phyloP scores from a whole-genome alignment of 768 basidiomycete species.

The Omphalotus guepiniiformis region DNA sequence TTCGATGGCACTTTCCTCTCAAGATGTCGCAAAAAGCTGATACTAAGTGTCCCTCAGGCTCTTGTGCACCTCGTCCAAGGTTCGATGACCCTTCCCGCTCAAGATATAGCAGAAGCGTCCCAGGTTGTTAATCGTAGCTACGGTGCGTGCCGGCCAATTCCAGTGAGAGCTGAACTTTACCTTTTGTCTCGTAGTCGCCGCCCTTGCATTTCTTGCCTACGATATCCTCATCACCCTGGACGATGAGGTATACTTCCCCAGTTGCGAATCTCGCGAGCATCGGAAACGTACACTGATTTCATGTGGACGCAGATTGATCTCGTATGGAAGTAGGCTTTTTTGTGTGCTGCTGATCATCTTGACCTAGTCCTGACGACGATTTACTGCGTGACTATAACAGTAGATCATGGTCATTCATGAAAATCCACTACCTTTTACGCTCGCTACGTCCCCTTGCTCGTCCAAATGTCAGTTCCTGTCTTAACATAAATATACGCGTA shows the following conservation, averaged over 20 bases:
- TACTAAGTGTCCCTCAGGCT: too few species aligned
- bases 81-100: constrained; percentile 2
- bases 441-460: constrained; percentile 1
- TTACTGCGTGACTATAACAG: not conserved
- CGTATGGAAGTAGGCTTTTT: not conserved
- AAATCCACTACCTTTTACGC: constrained; percentile 1
- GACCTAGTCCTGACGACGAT: too few species aligned
- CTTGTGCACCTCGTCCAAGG: too few species aligned
- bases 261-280: too few species aligned
- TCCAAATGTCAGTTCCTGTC: constrained; percentile 3
- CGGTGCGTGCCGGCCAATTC: not conserved
- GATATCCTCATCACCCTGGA: not conserved
- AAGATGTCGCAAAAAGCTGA: too few species aligned
- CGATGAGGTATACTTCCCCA: not conserved
- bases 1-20: too few species aligned
- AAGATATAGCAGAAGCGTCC: not conserved
- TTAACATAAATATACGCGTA: not conserved
- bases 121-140: not conserved
- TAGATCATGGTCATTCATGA: not conserved
- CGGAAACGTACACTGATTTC: too few species aligned
- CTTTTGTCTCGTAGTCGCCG: not conserved
- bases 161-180: too few species aligned
- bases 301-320: not conserved
- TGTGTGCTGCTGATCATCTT: not conserved
- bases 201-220: constrained; percentile 1